Evolutionary conservation across 495 filamentous ascomycete genomes (phyloP).

Genomic region (Hypoxylon perforatum): DNA sequence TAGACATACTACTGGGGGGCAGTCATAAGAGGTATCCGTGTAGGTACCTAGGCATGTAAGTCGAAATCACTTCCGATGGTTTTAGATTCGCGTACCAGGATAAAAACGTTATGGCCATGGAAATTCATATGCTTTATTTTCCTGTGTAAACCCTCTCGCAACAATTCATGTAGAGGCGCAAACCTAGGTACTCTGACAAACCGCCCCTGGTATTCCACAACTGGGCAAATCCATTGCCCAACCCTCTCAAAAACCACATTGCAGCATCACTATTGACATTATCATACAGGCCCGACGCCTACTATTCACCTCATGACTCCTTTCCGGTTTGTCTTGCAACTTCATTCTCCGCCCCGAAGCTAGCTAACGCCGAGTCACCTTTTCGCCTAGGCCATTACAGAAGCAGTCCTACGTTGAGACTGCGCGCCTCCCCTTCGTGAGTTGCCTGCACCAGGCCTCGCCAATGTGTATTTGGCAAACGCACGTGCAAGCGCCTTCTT

Average conservation of each 20-base stretch:
- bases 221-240: neutral
- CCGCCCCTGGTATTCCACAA: neutral
- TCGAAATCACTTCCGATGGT: no score
- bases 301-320: neutral
- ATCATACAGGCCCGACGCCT: constrained; percentile 5
- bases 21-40: no score
- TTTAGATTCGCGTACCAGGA: neutral
- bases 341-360: neutral
- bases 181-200: no score
- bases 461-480: constrained; percentile 92
- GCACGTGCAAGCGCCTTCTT: constrained; percentile 97
- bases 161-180: neutral
- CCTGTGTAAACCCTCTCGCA: neutral
- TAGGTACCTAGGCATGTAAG: no score
- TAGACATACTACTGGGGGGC: no score
- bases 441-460: constrained; percentile 49
- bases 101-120: neutral
- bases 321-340: neutral
- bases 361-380: constrained; percentile 1
- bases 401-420: constrained; percentile 34
- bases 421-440: constrained; percentile 30
- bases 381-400: constrained; percentile 25
- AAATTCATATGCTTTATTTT: neutral
- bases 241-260: constrained; percentile 1
- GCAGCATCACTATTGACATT: constrained; percentile 23